These are phyloP conservation scores for Aureobasidium sp. DNA, from an alignment of 2,329 filamentous ascomycete species.

Conservation along the genomic window DNA sequence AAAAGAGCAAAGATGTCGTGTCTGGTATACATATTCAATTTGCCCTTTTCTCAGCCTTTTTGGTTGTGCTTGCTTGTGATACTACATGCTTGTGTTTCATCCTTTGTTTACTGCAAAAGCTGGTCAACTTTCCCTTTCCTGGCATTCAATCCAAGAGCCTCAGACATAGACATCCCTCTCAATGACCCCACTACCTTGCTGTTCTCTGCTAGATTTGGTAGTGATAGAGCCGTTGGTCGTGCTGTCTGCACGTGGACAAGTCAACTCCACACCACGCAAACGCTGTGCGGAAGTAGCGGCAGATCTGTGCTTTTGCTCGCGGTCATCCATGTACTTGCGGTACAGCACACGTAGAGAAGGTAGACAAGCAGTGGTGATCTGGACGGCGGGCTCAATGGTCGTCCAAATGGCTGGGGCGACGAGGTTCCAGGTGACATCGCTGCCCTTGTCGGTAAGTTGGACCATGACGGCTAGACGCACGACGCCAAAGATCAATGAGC, in stretches of 20 bases:
- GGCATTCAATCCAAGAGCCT: too few relatives aligned
- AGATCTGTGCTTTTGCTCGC: neutral
- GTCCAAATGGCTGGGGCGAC: constrained; percentile 17
- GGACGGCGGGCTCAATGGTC: constrained; percentile 17
- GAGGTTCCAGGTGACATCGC: constrained; percentile 16
- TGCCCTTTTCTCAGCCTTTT: too few relatives aligned
- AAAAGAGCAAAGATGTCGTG: too few relatives aligned
- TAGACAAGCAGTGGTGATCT: constrained; percentile 17
- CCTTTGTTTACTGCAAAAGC: too few relatives aligned
- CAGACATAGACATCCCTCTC: neutral
- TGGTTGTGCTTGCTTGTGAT: too few relatives aligned
- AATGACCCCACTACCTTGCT: neutral
- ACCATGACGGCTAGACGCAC: constrained; percentile 16
- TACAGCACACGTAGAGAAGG: constrained; percentile 4
- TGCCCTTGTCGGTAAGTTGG: neutral
- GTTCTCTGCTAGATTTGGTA: neutral
- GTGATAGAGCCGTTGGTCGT: neutral
- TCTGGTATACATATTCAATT: too few relatives aligned
- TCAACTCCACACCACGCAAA: neutral
- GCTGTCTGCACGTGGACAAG: neutral
- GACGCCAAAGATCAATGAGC: constrained; percentile 15
- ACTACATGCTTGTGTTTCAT: too few relatives aligned
- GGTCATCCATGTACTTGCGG: neutral
- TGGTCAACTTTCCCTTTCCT: too few relatives aligned
- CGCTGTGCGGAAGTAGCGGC: neutral